Evolutionary conservation across 305 asterid species (phyloP).

Genomic region (Petunia hybrid): DNA sequence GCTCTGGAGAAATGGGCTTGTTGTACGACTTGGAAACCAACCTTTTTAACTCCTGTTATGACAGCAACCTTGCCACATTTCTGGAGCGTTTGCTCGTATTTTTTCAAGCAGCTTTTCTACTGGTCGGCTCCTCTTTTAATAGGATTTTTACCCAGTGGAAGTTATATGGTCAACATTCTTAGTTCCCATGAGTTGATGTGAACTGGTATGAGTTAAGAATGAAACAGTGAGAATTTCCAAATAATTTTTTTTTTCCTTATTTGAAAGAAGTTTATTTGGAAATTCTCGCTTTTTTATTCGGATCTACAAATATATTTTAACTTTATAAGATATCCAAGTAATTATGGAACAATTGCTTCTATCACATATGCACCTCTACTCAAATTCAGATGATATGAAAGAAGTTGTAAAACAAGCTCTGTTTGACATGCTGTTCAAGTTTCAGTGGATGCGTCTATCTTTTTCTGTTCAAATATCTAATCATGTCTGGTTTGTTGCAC

Average conservation of each 20-base stretch:
- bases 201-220: neutral
- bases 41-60: neutral
- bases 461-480: constrained; percentile 15
- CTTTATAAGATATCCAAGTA: constrained; percentile 10
- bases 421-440: neutral
- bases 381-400: neutral
- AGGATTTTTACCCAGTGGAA: neutral
- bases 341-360: neutral
- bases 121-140: neutral
- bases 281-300: neutral
- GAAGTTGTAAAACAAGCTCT: neutral
- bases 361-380: neutral
- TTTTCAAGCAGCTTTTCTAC: neutral
- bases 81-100: constrained; percentile 1
- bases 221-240: too few relatives aligned
- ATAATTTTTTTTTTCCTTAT: too few relatives aligned
- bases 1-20: constrained; percentile 8
- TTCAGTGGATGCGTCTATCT: neutral
- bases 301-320: neutral
- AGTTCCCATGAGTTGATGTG: constrained; percentile 5
- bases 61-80: neutral
- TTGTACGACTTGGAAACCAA: neutral
- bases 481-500: neutral
- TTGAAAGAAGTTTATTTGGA: neutral
- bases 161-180: neutral